Evolutionary conservation across 2,329 filamentous ascomycete genomes (phyloP).

Genomic region (Aspergillus hiratsukae): DNA sequence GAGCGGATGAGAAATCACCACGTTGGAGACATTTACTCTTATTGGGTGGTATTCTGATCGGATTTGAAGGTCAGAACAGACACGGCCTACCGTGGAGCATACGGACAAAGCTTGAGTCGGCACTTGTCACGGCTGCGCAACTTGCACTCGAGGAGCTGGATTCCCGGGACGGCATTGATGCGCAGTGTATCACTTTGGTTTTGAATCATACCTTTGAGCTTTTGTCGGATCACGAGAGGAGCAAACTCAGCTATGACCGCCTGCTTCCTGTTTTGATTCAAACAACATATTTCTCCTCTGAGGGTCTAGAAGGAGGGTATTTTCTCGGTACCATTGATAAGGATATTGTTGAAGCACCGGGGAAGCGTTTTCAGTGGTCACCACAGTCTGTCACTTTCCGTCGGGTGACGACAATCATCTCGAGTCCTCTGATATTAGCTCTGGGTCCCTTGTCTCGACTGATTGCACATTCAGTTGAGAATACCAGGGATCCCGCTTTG

Average conservation of each 20-base stretch:
- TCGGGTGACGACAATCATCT: slow-evolving; percentile 52
- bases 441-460: slow-evolving; percentile 61
- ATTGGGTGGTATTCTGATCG: slow-evolving; percentile 72
- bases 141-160: slow-evolving; percentile 62
- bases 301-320: slow-evolving; percentile 71
- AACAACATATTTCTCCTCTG: slow-evolving; percentile 62
- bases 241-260: slow-evolving; percentile 60
- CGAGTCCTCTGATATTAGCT: slow-evolving; percentile 55
- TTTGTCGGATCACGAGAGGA: slow-evolving; percentile 57
- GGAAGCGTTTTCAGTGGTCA: slow-evolving; percentile 63
- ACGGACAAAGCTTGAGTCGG: slow-evolving; percentile 64
- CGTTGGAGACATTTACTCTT: slow-evolving; percentile 83
- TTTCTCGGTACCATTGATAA: slow-evolving; percentile 67
- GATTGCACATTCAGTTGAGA: slow-evolving; percentile 58
- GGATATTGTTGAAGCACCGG: slow-evolving; percentile 56
- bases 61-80: slow-evolving; percentile 63
- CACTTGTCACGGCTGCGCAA: slow-evolving; percentile 70
- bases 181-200: slow-evolving; percentile 59
- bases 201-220: slow-evolving; percentile 73
- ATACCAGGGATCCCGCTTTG: slow-evolving; percentile 44
- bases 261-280: slow-evolving; percentile 67
- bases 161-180: slow-evolving; percentile 47
- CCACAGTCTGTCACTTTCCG: slow-evolving; percentile 53
- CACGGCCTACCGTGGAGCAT: slow-evolving; percentile 61
- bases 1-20: slow-evolving; percentile 58